A percentile compares a stretch with the other conserved stretches of the same genome.
phyloP scores from a whole-genome alignment of 305 asterid species.

The Fraxinus sp. region DNA sequence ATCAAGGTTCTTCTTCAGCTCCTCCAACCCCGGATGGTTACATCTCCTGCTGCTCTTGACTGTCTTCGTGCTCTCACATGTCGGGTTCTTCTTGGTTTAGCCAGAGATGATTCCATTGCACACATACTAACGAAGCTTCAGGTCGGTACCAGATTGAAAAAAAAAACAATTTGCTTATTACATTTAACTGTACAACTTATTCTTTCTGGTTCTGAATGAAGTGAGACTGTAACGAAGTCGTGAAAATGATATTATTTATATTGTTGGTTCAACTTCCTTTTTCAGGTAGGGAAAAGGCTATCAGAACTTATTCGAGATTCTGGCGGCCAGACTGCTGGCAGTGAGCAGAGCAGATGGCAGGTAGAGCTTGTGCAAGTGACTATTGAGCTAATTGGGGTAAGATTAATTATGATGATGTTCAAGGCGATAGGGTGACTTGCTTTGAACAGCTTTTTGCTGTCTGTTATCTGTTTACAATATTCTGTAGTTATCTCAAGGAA shows the following conservation, averaged over 20 bases:
- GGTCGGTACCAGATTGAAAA: conserved; percentile 38
- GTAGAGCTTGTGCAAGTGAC: conserved; percentile 90
- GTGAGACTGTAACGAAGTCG: not conserved
- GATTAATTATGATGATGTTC: conserved; percentile 22
- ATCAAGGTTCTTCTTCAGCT: conserved; percentile 97
- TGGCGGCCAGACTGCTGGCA: conserved; percentile 78
- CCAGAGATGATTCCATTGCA: conserved; percentile 96
- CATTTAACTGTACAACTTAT: not conserved
- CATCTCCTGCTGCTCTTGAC: conserved; percentile 91
- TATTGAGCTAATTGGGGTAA: conserved; percentile 91
- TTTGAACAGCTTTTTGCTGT: not conserved
- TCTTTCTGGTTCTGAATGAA: conserved; percentile 1
- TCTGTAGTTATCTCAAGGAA: not conserved
- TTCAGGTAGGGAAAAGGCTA: conserved; percentile 84
- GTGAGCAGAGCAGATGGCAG: conserved; percentile 96
- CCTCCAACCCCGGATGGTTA: conserved; percentile 89
- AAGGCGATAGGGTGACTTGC: not conserved
- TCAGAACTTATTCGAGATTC: conserved; percentile 97
- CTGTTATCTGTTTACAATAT: conserved; percentile 4
- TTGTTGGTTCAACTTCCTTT: conserved; percentile 21
- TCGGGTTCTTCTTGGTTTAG: conserved; percentile 98
- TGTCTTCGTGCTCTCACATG: conserved; percentile 99
- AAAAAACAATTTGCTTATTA: not conserved
- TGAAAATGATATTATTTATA: conserved; percentile 8
- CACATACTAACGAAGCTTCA: conserved; percentile 96